These are phyloP conservation scores for Odonthalia washingtoniensis DNA, from an alignment of 31 red algal genomes.

Conservation along the genomic window DNA sequence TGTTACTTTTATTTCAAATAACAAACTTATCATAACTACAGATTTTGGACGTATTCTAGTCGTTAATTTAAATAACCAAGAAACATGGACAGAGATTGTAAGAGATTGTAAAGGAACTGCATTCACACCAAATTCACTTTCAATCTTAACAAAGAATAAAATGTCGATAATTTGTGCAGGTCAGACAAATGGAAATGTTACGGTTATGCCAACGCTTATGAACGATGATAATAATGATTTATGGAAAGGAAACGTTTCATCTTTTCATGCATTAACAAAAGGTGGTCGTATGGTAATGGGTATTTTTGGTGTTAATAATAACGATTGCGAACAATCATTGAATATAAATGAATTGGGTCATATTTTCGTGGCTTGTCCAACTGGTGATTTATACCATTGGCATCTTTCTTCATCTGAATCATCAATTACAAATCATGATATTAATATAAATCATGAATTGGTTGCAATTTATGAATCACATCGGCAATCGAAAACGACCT, in stretches of 20 bases:
- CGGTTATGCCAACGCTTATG: not conserved
- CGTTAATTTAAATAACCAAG: not conserved
- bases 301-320: not conserved
- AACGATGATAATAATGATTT: not conserved
- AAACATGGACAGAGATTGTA: constrained; percentile 17
- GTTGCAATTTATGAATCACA: not conserved
- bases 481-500: constrained; percentile 7
- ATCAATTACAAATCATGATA: not conserved
- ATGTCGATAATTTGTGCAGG: constrained; percentile 29
- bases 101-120: constrained; percentile 11
- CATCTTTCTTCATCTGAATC: not conserved
- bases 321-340: not conserved
- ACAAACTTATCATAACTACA: constrained; percentile 25
- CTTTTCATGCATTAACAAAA: not conserved
- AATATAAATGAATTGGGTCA: not conserved
- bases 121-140: constrained; percentile 33
- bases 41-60: constrained; percentile 43
- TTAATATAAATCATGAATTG: not conserved
- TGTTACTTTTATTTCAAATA: not conserved
- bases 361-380: constrained; percentile 1
- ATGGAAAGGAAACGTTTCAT: not conserved
- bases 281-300: constrained; percentile 20
- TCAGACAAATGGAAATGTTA: constrained; percentile 47
- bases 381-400: constrained; percentile 44
- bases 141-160: not conserved